These are phyloP conservation scores for Psidium guajava DNA, from an alignment of 345 rosid species.

Conservation along the genomic window DNA sequence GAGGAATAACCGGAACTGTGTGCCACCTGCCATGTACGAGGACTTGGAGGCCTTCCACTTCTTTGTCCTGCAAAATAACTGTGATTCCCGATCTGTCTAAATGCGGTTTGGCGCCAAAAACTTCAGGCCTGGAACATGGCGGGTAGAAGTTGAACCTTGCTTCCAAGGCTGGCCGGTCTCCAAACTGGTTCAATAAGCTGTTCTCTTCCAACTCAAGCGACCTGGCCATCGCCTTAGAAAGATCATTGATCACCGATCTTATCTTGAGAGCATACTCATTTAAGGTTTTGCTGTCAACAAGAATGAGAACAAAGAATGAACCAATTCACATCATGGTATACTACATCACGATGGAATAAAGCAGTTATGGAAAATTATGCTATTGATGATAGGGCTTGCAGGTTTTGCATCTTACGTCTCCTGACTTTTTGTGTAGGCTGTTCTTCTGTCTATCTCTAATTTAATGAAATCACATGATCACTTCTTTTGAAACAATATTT, in stretches of 20 bases:
- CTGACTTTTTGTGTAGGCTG: not conserved
- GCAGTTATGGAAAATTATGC: not conserved
- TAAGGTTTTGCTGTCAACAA: constrained; percentile 14
- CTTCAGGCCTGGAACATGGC: constrained; percentile 30
- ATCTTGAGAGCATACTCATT: constrained; percentile 18
- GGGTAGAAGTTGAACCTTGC: constrained; percentile 48
- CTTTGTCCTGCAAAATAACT: constrained; percentile 30
- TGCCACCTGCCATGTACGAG: constrained; percentile 24
- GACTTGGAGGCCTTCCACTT: constrained; percentile 41
- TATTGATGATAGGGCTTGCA: not conserved
- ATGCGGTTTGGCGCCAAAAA: constrained; percentile 45
- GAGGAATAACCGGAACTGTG: constrained; percentile 30
- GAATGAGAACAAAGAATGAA: not conserved
- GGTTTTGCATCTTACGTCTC: not conserved
- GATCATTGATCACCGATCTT: constrained; percentile 14
- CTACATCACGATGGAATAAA: not conserved
- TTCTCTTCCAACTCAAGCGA: constrained; percentile 31
- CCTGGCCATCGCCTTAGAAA: constrained; percentile 34
- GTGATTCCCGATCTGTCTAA: constrained; percentile 45
- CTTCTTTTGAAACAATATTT: not conserved
- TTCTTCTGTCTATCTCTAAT: not conserved
- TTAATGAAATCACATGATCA: not conserved
- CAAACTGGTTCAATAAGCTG: constrained; percentile 31
- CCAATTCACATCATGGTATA: not conserved
- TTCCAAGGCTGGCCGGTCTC: constrained; percentile 18